A percentile compares a stretch with the other conserved stretches of the same genome.
These are phyloP conservation scores for Microascus cirrosus DNA, from an alignment of 2,329 filamentous ascomycete genomes.

Conservation along the genomic window DNA sequence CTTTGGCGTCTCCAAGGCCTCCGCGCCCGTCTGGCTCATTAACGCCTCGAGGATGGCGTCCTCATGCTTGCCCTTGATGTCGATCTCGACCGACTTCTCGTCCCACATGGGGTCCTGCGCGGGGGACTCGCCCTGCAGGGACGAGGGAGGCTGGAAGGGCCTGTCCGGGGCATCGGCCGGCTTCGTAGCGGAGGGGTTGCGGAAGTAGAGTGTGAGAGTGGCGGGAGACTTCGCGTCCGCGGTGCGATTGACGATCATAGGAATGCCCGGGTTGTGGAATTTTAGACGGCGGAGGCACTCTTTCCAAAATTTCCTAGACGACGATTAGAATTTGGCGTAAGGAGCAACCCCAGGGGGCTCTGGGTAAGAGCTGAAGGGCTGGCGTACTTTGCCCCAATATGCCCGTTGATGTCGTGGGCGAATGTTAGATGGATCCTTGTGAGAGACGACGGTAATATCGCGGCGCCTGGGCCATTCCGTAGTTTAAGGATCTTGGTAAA, in stretches of 20 bases:
- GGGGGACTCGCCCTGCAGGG: conserved; percentile 32
- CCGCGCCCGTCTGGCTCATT: conserved; percentile 50
- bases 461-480: conserved; percentile 72
- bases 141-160: conserved; percentile 31
- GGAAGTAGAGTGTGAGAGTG: conserved; percentile 55
- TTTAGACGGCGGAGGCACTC: conserved; percentile 76
- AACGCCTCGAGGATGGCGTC: conserved; percentile 53
- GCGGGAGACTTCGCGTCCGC: conserved; percentile 42
- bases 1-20: conserved; percentile 40
- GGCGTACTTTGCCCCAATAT: conserved; percentile 60
- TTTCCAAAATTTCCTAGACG: conserved; percentile 77
- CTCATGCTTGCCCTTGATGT: conserved; percentile 53
- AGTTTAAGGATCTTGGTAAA: conserved; percentile 55
- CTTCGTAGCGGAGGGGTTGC: conserved; percentile 19
- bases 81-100: conserved; percentile 41
- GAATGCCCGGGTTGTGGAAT: conserved; percentile 80
- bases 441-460: conserved; percentile 65
- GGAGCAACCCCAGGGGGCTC: background rate
- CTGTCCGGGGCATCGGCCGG: conserved; percentile 15
- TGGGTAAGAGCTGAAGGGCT: conserved; percentile 7
- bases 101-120: conserved; percentile 34
- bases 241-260: conserved; percentile 71
- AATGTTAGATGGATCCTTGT: conserved; percentile 68
- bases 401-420: conserved; percentile 49
- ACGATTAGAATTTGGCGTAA: conserved; percentile 13